Evolutionary conservation across 164 flowering plant genomes (phyloP), one percentile per base, ranked within the genome.

Genomic region (Buxus sempervirens): DNA sequence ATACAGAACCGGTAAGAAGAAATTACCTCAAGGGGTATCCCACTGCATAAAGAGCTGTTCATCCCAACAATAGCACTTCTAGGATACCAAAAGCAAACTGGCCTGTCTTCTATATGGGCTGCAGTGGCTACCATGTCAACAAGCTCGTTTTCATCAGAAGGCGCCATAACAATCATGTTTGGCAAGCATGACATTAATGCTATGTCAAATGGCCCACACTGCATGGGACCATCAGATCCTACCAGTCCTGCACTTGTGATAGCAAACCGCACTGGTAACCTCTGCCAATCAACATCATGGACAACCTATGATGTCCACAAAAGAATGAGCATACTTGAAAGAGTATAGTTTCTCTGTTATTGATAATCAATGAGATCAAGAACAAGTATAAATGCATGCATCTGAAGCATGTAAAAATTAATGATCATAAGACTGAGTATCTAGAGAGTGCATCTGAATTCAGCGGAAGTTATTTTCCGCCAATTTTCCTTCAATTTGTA

Each of bases 91-190:
- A 67, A 67, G 32, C 70, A 67, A 14, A 18, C 12, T 5, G 70
- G 70, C 42, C 70, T 67, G 48, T 67, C 70, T 55, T 67, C 62
- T 25, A 67, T 67, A 21, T 61, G 49, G 38, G 70, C 70, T 0
- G 70, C 62, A 13, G 68, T 58, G 5, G 70, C 70, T 1, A 67
- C 70, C 70, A 67, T 67, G 54, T 67, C 54, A 19, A 56, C 20
- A 1, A 67, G 62, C 18, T 67, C 70, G 6, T 61, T 27, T 61
- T 67, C 70, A 38, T 67, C 70, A 21, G 62, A 56, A 14, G 70
- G 70, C 12, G 70, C 70, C 70, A 67, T 67, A 1, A 67, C 70
- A 8, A 67, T 45, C 70, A 67, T 67, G 25, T 67, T 67, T 7
- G 70, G 70, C 19, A 67, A 48, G 62, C 70, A 67, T 20, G 66